Base-by-base conservation (phyloP, 2,329 filamentous ascomycete species). In the Alternaria metachromatica region DNA sequence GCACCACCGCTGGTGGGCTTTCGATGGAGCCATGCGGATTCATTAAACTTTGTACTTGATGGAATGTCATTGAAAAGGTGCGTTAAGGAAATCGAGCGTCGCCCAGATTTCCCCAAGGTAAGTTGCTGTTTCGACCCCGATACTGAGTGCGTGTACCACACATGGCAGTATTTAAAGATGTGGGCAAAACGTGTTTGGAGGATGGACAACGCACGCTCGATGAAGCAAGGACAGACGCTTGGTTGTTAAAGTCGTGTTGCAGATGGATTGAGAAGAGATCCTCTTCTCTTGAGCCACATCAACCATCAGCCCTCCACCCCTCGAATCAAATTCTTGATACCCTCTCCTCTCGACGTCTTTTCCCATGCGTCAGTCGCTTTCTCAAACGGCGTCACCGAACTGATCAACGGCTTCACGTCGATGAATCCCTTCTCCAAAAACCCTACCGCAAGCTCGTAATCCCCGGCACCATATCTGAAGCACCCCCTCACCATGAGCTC, bases 401-500 rank as follows among this genome's bases (percentile, higher is more conserved):
- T 78, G n/a, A 80, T 73, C 30, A 80, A 44, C 8, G 70, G 55
- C 60, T 72, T 73, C 4, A 77, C 75, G 26, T 71, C 48, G 4
- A 80, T 63, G 10, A 67, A 44, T 0, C 68, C 68, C 28, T 68
- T 71, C 8, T 64, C 55, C 20, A 80, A 44, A 15, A 78, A 60
- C 5, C 63, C 60, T 2, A 77, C 64, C 5, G 77, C 76, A 15
- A 78, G 55, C 28, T 77, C 72, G 15, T 77, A 80, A 48, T 79
- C 76, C 7, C 77, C 77, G 20, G 72, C 41, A 2, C 65, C 69
- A 49, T 80, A 80, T 15, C 77, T 58, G 54, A 80, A 78, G 55
- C 75, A 77, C 0, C 77, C 77, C 11, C 70, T 63, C 2, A 80
- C 64, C 62, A 70, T 81, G 72, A 97, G 90, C 83, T 97, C 95